phyloP scores from a whole-genome alignment of 78 protist species.

The Cyanophora paradoxa region DNA sequence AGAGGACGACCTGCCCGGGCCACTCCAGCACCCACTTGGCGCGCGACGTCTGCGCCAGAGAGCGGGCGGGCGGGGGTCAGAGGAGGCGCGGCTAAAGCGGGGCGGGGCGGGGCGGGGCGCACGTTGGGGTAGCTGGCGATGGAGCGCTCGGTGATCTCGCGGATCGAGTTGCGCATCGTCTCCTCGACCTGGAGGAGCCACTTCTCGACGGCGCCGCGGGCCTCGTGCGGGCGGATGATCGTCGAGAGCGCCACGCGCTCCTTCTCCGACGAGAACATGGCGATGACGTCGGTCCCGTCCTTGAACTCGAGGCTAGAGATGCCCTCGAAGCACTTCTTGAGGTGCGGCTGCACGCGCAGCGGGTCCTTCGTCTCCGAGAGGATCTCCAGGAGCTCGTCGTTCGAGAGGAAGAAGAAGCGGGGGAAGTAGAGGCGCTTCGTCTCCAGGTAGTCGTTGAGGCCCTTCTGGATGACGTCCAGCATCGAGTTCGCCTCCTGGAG shows the following conservation, averaged over 20 bases:
- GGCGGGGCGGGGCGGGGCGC: no score
- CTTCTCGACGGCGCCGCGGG: constrained; percentile 48
- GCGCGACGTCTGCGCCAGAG: constrained; percentile 27
- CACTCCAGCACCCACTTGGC: constrained; percentile 59
- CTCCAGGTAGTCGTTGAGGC: constrained; percentile 60
- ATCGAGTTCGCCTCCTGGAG: constrained; percentile 34
- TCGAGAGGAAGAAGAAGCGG: constrained; percentile 70
- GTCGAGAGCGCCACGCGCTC: constrained; percentile 38
- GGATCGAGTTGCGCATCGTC: constrained; percentile 6
- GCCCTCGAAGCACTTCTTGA: constrained; percentile 76
- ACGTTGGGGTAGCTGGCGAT: constrained; percentile 1
- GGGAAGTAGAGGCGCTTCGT: constrained; percentile 62
- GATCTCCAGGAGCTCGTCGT: constrained; percentile 71
- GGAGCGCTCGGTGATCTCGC: neutral
- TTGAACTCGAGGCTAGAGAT: constrained; percentile 44
- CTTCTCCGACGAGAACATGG: constrained; percentile 44
- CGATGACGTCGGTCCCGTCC: constrained; percentile 19
- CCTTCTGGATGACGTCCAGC: constrained; percentile 46
- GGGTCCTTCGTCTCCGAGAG: constrained; percentile 68
- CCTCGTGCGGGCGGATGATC: constrained; percentile 14
- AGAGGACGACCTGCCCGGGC: constrained; percentile 67
- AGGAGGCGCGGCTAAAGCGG: no score
- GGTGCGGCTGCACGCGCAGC: constrained; percentile 64
- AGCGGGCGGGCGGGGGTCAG: no score
- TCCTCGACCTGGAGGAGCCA: constrained; percentile 71